phyloP scores from a whole-genome alignment of 2,329 filamentous ascomycete species.

The Colletotrichum aenigma region DNA sequence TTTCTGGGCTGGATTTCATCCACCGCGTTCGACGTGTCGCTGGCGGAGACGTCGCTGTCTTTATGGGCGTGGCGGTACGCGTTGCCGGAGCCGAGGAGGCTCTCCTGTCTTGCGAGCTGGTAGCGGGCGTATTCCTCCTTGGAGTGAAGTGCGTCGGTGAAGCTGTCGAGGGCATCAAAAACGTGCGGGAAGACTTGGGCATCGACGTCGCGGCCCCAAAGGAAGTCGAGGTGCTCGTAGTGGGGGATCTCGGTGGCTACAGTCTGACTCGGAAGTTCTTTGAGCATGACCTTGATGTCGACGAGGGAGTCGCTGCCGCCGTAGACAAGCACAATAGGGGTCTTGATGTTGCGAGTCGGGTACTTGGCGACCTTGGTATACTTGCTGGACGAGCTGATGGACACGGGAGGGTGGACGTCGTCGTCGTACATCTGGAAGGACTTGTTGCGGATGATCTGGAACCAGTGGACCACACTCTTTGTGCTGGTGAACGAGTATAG shows the following conservation, averaged over 20 bases:
- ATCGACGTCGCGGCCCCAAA: constrained; percentile 90
- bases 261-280: constrained; percentile 84
- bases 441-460: constrained; percentile 96
- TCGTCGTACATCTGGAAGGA: constrained; percentile 99
- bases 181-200: constrained; percentile 88
- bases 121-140: constrained; percentile 67
- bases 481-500: constrained; percentile 96
- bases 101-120: constrained; percentile 53
- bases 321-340: constrained; percentile 91
- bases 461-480: constrained; percentile 98
- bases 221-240: constrained; percentile 95
- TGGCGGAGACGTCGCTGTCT: constrained; percentile 31
- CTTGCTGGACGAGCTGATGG: constrained; percentile 72
- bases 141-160: constrained; percentile 61
- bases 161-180: constrained; percentile 83
- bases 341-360: constrained; percentile 95
- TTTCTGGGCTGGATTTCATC: background rate
- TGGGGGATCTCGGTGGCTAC: constrained; percentile 86
- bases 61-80: constrained; percentile 30
- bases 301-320: constrained; percentile 93
- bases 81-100: constrained; percentile 45
- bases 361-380: constrained; percentile 98
- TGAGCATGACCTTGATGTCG: constrained; percentile 91
- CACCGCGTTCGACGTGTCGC: constrained; percentile 11
- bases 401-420: constrained; percentile 80